Evolutionary conservation across 1,284 basidiomycete genomes (phyloP), one percentile per base, ranked within the genome.

Genomic region (Albatrellus sp.): DNA sequence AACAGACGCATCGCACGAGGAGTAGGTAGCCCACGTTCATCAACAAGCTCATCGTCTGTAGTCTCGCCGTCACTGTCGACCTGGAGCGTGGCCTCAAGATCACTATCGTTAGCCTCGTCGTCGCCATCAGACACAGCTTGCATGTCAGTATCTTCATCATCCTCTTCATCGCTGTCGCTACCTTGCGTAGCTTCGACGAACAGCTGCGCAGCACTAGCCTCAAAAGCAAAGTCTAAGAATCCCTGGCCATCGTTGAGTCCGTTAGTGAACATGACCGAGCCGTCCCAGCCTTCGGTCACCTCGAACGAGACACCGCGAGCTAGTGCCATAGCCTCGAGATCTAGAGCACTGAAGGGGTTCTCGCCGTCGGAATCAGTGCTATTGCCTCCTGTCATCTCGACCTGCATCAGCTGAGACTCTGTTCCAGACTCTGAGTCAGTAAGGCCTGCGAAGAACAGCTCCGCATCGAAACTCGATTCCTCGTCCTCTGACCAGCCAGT

Each of bases 1-100:
- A 85, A 83, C 31, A 85, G 64, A 50, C 69, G 67, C 76, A 86
- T 80, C 17, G 80, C 80, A 46, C 74, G 76, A 13, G 78, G 73
- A 47, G 84, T 86, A 16, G 81, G 80, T 5, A 86, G 66, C 38
- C 77, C 77, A 46, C 77, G 72, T 5, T 74, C 72, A 44, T 80
- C 80, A 14, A 86, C 77, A 39, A 87, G 73, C 48, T 86, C 84
- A 49, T 88, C 84, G 55, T 88, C 84, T n/a, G 81, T 84, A 5
- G 78, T 80, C 41, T 80, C 74, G 5, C 77, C 79, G 10, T 70
- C 58, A 19, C 47, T 48, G 42, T 49, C 47, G 32, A 52, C 35
- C 46, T 55, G 56, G 33, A 57, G 59, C 28, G 66, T 68, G 14
- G 67, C 68, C 30, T 62, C 50, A 20, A 42, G 69, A 17, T 60